Evolutionary conservation across 768 basidiomycete genomes (phyloP).

Genomic region (Omphalotus guepiniiformis): DNA sequence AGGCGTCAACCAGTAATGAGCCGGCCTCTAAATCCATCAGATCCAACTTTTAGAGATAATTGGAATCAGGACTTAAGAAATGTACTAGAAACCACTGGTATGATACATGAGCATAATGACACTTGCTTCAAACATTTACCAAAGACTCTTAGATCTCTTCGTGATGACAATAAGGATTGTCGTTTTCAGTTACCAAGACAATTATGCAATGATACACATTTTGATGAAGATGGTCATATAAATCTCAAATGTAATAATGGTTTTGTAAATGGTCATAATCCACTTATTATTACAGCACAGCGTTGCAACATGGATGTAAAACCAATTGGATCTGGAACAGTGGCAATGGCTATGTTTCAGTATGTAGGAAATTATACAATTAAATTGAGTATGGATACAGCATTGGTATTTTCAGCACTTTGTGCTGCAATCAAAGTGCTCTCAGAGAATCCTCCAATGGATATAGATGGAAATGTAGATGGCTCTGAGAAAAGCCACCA

Average conservation of each 20-base stretch:
- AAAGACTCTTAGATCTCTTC: too few relatives aligned
- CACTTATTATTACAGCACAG: background rate
- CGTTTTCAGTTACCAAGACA: conserved; percentile 12
- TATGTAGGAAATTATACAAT: conserved; percentile 11
- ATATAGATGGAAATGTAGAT: conserved; percentile 11
- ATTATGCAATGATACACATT: conserved; percentile 8
- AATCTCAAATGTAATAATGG: conserved; percentile 12
- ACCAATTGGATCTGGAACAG: conserved; percentile 10
- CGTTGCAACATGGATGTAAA: conserved; percentile 12
- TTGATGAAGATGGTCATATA: too few relatives aligned
- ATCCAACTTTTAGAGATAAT: background rate
- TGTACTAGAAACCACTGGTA: background rate
- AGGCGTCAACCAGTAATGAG: conserved; percentile 3
- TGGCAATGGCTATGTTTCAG: conserved; percentile 13
- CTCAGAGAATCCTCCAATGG: conserved; percentile 10
- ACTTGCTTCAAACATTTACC: background rate
- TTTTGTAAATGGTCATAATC: conserved; percentile 10
- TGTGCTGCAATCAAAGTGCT: conserved; percentile 14
- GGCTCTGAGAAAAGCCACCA: conserved; percentile 1
- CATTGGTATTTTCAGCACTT: conserved; percentile 12
- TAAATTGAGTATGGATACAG: conserved; percentile 12
- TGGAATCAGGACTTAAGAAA: conserved; percentile 5
- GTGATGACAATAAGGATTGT: conserved; percentile 11
- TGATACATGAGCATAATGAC: background rate
- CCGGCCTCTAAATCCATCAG: conserved; percentile 8